Evolutionary conservation across 208 protist species (phyloP).

Genomic region (Crithidia acanthocephali): DNA sequence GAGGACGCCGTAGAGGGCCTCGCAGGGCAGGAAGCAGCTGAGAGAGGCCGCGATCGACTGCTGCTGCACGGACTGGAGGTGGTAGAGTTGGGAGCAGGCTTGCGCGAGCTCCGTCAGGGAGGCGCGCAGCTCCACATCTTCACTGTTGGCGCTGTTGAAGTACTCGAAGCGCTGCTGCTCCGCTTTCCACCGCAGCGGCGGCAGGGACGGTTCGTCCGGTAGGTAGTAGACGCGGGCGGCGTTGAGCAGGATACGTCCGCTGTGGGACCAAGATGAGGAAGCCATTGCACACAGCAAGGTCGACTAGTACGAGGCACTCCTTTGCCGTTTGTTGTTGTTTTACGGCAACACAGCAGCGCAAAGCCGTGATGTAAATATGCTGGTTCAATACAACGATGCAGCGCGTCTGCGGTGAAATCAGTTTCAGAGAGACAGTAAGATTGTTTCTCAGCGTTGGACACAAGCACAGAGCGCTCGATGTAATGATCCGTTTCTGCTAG

Average conservation of each 20-base stretch:
- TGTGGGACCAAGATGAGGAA: slow-evolving; percentile 14
- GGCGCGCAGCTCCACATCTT: slow-evolving; percentile 39
- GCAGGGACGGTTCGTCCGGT: slow-evolving; percentile 30
- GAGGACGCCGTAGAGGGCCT: slow-evolving; percentile 78
- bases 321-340: no score
- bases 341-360: no score
- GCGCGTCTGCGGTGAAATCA: no score
- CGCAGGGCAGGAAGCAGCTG: slow-evolving; percentile 41
- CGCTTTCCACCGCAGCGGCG: slow-evolving; percentile 49
- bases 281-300: slow-evolving; percentile 10
- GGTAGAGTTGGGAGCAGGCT: slow-evolving; percentile 15
- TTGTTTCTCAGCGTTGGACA: no score
- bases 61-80: slow-evolving; percentile 24
- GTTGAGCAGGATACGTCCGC: slow-evolving; percentile 36
- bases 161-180: slow-evolving; percentile 48
- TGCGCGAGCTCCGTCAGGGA: slow-evolving; percentile 30
- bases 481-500: background rate
- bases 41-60: slow-evolving; percentile 16
- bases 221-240: slow-evolving; percentile 39
- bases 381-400: no score
- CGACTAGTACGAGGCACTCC: no score
- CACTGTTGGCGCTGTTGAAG: slow-evolving; percentile 33
- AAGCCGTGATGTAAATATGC: no score
- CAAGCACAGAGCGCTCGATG: no score
- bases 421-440: no score